Percentiles rank a stretch among this genome's conserved stretches.
Evolutionary conservation across 345 rosid genomes (phyloP).

Genomic region (Lepidium aucheri): DNA sequence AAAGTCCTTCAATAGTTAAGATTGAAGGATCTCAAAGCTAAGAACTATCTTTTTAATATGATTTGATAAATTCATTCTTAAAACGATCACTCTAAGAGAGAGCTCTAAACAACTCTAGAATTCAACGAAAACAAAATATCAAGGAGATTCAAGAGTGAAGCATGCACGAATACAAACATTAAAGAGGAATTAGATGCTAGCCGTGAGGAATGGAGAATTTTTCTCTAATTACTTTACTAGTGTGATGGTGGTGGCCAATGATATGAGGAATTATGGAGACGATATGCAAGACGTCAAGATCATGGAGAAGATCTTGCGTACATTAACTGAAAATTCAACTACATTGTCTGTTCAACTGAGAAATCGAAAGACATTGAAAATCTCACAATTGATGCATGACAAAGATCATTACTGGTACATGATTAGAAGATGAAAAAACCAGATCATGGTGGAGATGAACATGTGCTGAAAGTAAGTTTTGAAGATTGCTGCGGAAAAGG

Average conservation of each 20-base stretch:
- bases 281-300: neutral
- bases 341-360: no score
- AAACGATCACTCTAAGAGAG: neutral
- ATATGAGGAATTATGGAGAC: neutral
- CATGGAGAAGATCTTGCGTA: neutral
- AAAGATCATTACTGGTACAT: no score
- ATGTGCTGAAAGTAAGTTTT: no score
- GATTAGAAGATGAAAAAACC: no score
- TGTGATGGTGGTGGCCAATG: neutral
- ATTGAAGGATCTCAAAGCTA: neutral
- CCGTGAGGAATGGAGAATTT: neutral
- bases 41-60: neutral
- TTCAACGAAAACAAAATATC: neutral
- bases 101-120: neutral
- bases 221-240: neutral
- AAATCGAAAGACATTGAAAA: no score
- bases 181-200: neutral
- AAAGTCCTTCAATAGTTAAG: neutral
- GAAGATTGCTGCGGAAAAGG: rapidly evolving
- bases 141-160: neutral
- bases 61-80: neutral
- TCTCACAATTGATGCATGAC: no score
- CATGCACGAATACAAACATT: neutral
- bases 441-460: no score
- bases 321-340: neutral